These are phyloP conservation scores for Magnusiomyces fungicola DNA, from an alignment of 1,139 yeast species.

Conservation along the genomic window DNA sequence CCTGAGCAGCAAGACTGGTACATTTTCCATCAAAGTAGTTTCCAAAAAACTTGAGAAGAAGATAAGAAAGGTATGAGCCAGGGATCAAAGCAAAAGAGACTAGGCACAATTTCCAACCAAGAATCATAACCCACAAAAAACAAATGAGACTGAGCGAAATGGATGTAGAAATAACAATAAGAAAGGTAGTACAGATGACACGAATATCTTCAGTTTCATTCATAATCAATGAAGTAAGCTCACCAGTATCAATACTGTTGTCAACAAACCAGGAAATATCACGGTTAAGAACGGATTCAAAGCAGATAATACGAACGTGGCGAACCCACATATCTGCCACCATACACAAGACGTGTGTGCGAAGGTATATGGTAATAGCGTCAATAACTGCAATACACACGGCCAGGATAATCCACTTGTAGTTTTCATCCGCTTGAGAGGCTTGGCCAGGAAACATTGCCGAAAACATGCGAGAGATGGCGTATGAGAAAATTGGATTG, in stretches of 20 bases:
- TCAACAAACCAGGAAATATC: conserved; percentile 47
- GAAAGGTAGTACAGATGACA: conserved; percentile 51
- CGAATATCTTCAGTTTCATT: conserved; percentile 79
- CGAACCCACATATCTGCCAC: conserved; percentile 66
- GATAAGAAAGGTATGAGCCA: conserved; percentile 44
- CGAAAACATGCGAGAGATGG: conserved; percentile 54
- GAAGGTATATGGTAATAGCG: conserved; percentile 49
- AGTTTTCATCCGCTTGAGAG: conserved; percentile 22
- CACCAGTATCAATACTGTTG: conserved; percentile 41
- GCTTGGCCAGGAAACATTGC: conserved; percentile 29
- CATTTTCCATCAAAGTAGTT: conserved; percentile 52
- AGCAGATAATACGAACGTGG: conserved; percentile 44
- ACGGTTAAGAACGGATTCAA: conserved; percentile 46
- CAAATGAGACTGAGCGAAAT: conserved; percentile 52
- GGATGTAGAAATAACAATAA: conserved; percentile 49
- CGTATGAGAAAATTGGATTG: conserved; percentile 72
- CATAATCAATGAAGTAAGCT: conserved; percentile 58
- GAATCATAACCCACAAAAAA: conserved; percentile 61
- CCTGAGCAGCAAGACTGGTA: conserved; percentile 46
- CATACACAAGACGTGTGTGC: conserved; percentile 45
- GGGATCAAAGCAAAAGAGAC: conserved; percentile 76
- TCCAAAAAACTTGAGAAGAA: conserved; percentile 45
- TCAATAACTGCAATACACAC: conserved; percentile 53
- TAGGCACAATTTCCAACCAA: conserved; percentile 84
- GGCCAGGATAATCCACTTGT: conserved; percentile 62